phyloP scores from a whole-genome alignment of 148 eudicot genomes.

The Oxyria digyna region DNA sequence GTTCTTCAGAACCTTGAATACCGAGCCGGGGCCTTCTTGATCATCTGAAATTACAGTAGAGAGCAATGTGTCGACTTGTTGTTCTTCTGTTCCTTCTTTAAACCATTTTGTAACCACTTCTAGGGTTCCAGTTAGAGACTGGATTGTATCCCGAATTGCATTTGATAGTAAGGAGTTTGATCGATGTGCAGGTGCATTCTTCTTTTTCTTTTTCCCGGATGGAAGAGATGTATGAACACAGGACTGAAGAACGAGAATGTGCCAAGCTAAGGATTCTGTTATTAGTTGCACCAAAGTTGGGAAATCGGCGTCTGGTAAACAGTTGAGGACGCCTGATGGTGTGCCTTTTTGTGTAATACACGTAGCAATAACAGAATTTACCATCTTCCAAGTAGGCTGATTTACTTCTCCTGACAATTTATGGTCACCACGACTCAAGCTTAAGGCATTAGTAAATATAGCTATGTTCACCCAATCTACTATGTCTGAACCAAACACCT shows the following conservation, averaged over 20 bases:
- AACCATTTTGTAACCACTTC: constrained; percentile 50
- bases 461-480: constrained; percentile 80
- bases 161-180: constrained; percentile 33
- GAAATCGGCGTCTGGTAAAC: constrained; percentile 48
- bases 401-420: constrained; percentile 20
- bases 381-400: constrained; percentile 43
- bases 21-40: constrained; percentile 58
- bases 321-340: constrained; percentile 29
- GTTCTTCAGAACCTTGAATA: constrained; percentile 31
- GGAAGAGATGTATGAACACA: constrained; percentile 53
- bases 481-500: constrained; percentile 45
- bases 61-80: constrained; percentile 30
- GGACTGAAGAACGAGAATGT: constrained; percentile 53
- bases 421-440: constrained; percentile 39
- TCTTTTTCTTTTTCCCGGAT: constrained; percentile 92
- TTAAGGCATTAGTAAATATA: constrained; percentile 77
- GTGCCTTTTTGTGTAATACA: constrained; percentile 35
- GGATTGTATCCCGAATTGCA: constrained; percentile 41
- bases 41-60: constrained; percentile 26
- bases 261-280: constrained; percentile 84
- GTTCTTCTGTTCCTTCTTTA: constrained; percentile 35
- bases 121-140: constrained; percentile 31
- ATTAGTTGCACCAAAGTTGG: constrained; percentile 56
- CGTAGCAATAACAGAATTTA: constrained; percentile 38
- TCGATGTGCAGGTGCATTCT: constrained; percentile 47